Evolutionary conservation across 345 rosid species (phyloP), one percentile per base, ranked within the genome.

Genomic region (Acer negundo): DNA sequence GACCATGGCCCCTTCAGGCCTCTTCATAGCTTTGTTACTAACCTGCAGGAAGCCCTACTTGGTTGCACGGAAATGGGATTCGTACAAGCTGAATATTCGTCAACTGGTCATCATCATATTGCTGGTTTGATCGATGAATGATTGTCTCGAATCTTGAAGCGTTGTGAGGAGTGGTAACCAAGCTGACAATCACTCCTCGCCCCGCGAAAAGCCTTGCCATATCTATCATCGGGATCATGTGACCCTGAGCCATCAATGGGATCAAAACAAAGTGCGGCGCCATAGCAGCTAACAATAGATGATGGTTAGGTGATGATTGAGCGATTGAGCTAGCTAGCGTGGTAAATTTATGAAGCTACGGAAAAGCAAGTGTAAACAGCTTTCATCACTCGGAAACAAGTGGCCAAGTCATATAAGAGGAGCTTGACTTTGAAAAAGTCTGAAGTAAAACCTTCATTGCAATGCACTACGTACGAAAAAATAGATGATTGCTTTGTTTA

Each of bases 221-320:
- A 78, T 94, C 98, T 40, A 92, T 82, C 86, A 94, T 77, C 6
- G 96, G 97, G 66, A 94, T 91, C 79, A 88, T 87, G 82, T 92
- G 97, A 3, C 98, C 98, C 77, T 89, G 98, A 3, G 95, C 91
- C 93, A 91, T 82, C 53, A 94, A 86, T 3, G 95, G 98, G 76
- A 92, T 72, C 62, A 94, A 65, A 31, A 92, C 85, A 79, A 92
- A 88, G 84, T 94, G 46, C 46, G 46, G 9, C 53, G 77, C 83
- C 82, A 84, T 75, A 65, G 62, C 75, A 64, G 66, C 66, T 4
- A 10, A 13, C 13, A 16, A 63, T 5, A n/a, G 31, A 63, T 46
- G 58, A 3, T 49, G 35, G 4, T 31, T 31, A 49, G 56, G 6
- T 51, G 56, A 51, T 51, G 58, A 53, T 16, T 53, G 7, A 35